Base-by-base conservation (phyloP, 768 basidiomycete genomes). In the Rhodosporidiobolus sp. region DNA sequence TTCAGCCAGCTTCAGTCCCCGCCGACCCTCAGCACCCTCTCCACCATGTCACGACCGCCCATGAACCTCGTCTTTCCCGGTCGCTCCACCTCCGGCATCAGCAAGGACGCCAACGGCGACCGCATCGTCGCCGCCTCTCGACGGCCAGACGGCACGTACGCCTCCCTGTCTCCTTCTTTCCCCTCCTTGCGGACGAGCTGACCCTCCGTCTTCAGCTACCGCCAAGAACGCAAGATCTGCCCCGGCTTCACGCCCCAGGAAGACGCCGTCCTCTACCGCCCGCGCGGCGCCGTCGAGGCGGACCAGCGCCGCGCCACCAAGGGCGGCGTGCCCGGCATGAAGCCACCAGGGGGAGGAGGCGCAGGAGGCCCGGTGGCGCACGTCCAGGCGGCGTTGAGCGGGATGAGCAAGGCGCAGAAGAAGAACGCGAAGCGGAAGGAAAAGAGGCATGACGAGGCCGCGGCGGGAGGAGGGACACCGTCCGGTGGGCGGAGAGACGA, bases 231-330 rank as follows among this genome's bases (percentile, higher is more conserved):
- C 69, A 70, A 70, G 62, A 59, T 74, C 57, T 65, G 73, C 19
- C 69, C 73, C 0, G 73, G 73, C 24, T 74, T 32, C 73, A 74
- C 73, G 0, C 73, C 73, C 4, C 57, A 59, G 20, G 73, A 74
- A 24, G 73, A 74, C 62, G 63, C 70, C 34, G 46, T 28, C 3
- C 52, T 62, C 10, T 74, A 67, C 56, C 65, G 73, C 10, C 28
- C 65, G 0, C n/a, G 50, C 4, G 63, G 65, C 7, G 28, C 58
- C 3, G 43, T 43, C 28, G 72, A 69, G 16, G 22, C 57, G 28
- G 72, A 65, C 17, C 67, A 56, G 28, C 58, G 55, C 17, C 49
- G 46, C 1, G 58, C 58, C 3, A 19, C 2, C 22, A 67, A 50
- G 28, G 65, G 52, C 2, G 34, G 11, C 28, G 61, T 60, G 19